Evolutionary conservation across 2,329 filamentous ascomycete species (phyloP), one percentile per base, ranked within the genome.

Genomic region (Orbilia blumenaviensis): DNA sequence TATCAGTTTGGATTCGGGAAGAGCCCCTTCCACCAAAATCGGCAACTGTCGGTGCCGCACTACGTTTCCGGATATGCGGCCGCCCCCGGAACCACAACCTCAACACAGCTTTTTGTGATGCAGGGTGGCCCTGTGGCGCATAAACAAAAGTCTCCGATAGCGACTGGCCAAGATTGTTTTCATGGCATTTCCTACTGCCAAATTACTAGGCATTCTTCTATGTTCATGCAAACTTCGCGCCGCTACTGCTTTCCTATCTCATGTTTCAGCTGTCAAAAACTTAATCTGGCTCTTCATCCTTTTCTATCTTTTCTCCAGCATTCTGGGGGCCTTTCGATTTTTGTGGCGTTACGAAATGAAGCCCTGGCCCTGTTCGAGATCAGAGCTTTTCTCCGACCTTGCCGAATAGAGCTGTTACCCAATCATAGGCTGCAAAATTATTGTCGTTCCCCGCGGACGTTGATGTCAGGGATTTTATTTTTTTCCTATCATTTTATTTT

Each of bases 91-190:
- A 42, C 38, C 21, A 66, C 29, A 38, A 36, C 29, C 2, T 27
- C 64, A 68, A 61, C 64, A 42, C 64, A 50, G 18, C 7, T 41
- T 25, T 56, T 42, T 34, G 23, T 58, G 23, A 25, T 32, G 25
- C 29, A 41, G 38, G 48, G 48, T 18, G 46, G 50, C 52, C 23
- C 23, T 38, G 42, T 32, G 36, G 34, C 16, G 36, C 52, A 32
- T 44, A 14, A 27, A 66, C 18, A 68, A 68, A 68, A 68, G 52
- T 68, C 52, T 50, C 64, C 64, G 64, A 60, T 27, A 52, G 29
- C 29, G 18, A 50, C 29, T 32, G 42, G 25, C 25, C 38, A 18
- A 25, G n/a, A n/a, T n/a, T n/a, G n/a, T 34, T 16, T 48, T 10
- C 60, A 46, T 63, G 32, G 29, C 29, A 56, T 56, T 56, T 56